phyloP scores from a whole-genome alignment of 108 stramenopile genomes.

The Nannochloropsis salina region DNA sequence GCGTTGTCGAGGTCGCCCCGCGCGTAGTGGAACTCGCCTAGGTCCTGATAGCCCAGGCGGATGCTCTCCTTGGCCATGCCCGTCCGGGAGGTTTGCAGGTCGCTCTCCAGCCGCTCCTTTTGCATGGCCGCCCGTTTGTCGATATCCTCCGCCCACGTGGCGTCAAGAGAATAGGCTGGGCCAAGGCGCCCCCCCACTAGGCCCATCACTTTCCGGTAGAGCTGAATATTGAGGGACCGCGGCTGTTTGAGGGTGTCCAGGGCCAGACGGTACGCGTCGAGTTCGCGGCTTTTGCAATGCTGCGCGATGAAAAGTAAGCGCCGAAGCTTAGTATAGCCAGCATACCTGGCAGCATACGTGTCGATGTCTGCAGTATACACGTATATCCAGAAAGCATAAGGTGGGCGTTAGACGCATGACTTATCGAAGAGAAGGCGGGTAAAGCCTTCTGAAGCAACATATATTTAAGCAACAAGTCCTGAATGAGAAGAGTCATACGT shows the following conservation, averaged over 20 bases:
- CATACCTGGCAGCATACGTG: conserved; percentile 40
- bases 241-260: conserved; percentile 26
- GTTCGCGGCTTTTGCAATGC: conserved; percentile 33
- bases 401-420: background rate
- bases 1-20: conserved; percentile 41
- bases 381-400: background rate
- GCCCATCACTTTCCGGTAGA: conserved; percentile 30
- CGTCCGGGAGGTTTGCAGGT: conserved; percentile 35
- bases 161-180: conserved; percentile 25
- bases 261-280: conserved; percentile 32
- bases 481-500: too few relatives aligned
- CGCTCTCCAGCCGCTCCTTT: conserved; percentile 35
- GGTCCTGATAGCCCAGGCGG: conserved; percentile 42
- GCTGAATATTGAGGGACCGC: conserved; percentile 28
- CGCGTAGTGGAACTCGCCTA: conserved; percentile 37
- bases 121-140: background rate
- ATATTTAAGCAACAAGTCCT: too few relatives aligned
- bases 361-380: conserved; percentile 26
- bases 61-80: conserved; percentile 45
- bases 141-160: conserved; percentile 34
- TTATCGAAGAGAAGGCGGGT: too few relatives aligned
- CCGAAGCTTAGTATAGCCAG: conserved; percentile 33
- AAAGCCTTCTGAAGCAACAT: too few relatives aligned
- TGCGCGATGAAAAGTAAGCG: conserved; percentile 39
- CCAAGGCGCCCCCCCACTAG: conserved; percentile 25